Evolutionary conservation across 208 protist genomes (phyloP).

Genomic region (Zelonia costaricensis): DNA sequence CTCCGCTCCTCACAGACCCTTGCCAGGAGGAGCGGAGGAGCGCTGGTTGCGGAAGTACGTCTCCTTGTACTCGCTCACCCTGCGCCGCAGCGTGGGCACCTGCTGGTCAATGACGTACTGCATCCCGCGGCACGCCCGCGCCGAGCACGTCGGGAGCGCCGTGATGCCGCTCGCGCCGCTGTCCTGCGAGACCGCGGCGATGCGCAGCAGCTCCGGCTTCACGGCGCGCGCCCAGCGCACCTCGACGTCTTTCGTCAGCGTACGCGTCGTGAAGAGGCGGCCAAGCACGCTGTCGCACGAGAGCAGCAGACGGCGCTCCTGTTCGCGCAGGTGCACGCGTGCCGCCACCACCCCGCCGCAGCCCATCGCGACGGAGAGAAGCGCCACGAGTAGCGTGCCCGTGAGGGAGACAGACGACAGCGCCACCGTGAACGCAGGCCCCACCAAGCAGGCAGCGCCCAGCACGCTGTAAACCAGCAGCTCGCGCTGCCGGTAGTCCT

Average conservation of each 20-base stretch:
- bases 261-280: conserved; percentile 40
- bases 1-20: background rate
- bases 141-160: conserved; percentile 44
- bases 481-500: conserved; percentile 40
- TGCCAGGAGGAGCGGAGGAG: too few species aligned
- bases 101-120: conserved; percentile 33
- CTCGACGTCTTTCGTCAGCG: conserved; percentile 48
- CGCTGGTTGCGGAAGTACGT: conserved; percentile 6
- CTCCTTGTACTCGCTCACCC: conserved; percentile 50
- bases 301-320: conserved; percentile 28
- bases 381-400: conserved; percentile 12
- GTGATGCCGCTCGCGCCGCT: conserved; percentile 30
- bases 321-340: conserved; percentile 25
- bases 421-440: conserved; percentile 14
- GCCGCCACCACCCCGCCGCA: conserved; percentile 15
- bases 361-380: conserved; percentile 17
- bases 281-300: conserved; percentile 41
- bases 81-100: conserved; percentile 43
- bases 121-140: conserved; percentile 35
- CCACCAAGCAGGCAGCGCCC: conserved; percentile 13
- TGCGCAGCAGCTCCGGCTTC: conserved; percentile 48
- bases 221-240: conserved; percentile 61
- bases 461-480: conserved; percentile 16
- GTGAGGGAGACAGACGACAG: conserved; percentile 29
- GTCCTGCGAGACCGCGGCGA: conserved; percentile 13